Evolutionary conservation across 192 early-diverging fungal genomes (phyloP).

Genomic region (Coemansia sp.): DNA sequence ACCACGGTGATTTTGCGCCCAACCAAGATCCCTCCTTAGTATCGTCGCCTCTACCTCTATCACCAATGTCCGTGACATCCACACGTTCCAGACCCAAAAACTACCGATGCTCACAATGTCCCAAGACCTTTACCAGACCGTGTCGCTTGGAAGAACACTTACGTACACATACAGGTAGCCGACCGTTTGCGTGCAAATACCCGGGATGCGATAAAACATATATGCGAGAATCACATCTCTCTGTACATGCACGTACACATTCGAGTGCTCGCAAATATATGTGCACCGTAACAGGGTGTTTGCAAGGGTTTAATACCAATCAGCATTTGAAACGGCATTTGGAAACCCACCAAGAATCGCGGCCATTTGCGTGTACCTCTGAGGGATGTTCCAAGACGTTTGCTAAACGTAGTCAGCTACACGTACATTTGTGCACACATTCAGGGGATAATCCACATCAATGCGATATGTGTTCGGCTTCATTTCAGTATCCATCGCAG

Average conservation of each 20-base stretch:
- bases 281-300: constrained; percentile 31
- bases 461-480: constrained; percentile 35
- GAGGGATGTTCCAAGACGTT: constrained; percentile 43
- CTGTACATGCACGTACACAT: constrained; percentile 32
- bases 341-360: constrained; percentile 29
- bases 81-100: constrained; percentile 12
- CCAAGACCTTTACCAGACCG: constrained; percentile 26
- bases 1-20: neutral
- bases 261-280: constrained; percentile 16
- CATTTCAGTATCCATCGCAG: constrained; percentile 51
- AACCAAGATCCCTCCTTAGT: neutral
- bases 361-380: constrained; percentile 38
- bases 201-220: constrained; percentile 75
- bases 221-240: constrained; percentile 50
- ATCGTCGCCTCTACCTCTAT: neutral
- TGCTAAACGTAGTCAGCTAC: constrained; percentile 52
- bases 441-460: constrained; percentile 41
- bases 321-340: constrained; percentile 58
- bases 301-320: constrained; percentile 45
- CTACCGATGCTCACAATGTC: constrained; percentile 29
- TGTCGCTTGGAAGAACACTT: constrained; percentile 60
- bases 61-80: constrained; percentile 8
- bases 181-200: constrained; percentile 71
- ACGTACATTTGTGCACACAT: constrained; percentile 45
- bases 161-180: constrained; percentile 73